Conservation (phyloP, 2,329 filamentous ascomycete genomes). For the Penicillium vulpinum region DNA sequence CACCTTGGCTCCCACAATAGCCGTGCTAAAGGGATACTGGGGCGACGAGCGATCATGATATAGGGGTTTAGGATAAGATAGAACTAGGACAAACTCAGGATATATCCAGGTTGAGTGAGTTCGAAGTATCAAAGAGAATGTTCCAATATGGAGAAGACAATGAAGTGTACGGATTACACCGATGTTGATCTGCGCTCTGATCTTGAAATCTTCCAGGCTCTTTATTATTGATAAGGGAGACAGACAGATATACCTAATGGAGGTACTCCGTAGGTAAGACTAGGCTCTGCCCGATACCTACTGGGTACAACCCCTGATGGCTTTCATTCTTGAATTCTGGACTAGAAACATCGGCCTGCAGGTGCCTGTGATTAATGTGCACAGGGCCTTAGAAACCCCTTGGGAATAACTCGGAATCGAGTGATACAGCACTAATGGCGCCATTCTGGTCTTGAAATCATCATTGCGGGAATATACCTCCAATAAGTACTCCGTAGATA, state of each 20-base stretch:
- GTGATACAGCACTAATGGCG: slow-evolving; percentile 5
- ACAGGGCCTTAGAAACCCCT: neutral
- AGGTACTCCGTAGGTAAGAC: neutral
- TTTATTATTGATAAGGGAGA: neutral
- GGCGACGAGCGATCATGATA: slow-evolving; percentile 12
- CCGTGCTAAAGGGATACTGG: slow-evolving; percentile 29
- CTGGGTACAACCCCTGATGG: neutral
- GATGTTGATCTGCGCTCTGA: slow-evolving; percentile 4
- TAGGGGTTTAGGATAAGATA: neutral
- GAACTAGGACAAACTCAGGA: neutral
- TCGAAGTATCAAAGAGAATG: neutral
- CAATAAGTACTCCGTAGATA: neutral
- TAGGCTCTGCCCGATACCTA: neutral
- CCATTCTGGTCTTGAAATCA: neutral
- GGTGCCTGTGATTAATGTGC: slow-evolving; percentile 4
- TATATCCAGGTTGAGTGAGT: too few relatives aligned
- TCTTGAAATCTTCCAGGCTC: neutral
- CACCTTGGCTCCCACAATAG: slow-evolving; percentile 37
- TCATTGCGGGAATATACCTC: neutral
- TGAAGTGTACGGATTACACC: neutral
- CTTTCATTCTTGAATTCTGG: neutral
- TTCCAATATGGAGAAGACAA: neutral
- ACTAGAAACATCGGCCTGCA: slow-evolving; percentile 4
- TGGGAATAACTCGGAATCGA: neutral
- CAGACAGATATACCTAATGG: slow-evolving; percentile 2